phyloP scores from a whole-genome alignment of 176 grass and related monocot species.

The Musa schizocarpa region DNA sequence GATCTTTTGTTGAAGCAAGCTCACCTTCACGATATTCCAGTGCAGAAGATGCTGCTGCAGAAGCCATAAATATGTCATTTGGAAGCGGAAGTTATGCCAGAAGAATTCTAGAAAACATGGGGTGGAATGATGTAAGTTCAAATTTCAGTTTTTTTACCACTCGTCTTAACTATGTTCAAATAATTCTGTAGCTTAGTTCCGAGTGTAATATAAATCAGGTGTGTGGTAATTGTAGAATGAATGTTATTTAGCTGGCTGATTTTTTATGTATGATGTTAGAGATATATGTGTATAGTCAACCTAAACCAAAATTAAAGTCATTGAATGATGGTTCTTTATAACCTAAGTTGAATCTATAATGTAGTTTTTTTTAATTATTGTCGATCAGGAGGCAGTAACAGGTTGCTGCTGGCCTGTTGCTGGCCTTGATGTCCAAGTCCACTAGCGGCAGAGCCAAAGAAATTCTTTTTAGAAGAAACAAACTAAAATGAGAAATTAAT shows the following conservation, averaged over 20 bases:
- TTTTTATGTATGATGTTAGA: not conserved
- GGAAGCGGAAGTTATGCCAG: conserved; percentile 44
- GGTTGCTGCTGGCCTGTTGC: too few relatives aligned
- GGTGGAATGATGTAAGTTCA: conserved; percentile 67
- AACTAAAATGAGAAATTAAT: too few relatives aligned
- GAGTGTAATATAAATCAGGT: not conserved
- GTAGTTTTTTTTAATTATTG: not conserved
- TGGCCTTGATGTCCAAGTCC: too few relatives aligned
- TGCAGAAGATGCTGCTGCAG: conserved; percentile 33
- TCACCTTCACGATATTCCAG: conserved; percentile 29
- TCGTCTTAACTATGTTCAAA: not conserved
- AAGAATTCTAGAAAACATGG: conserved; percentile 93
- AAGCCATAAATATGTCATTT: conserved; percentile 41
- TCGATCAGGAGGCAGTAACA: too few relatives aligned
- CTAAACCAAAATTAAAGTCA: not conserved
- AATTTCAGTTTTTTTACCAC: conserved; percentile 5
- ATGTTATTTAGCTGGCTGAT: not conserved
- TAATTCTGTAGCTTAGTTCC: not conserved
- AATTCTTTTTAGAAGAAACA: too few relatives aligned
- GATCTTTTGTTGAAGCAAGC: conserved; percentile 23
- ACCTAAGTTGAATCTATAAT: not conserved
- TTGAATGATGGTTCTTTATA: not conserved
- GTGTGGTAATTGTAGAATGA: not conserved
- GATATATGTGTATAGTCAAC: not conserved
- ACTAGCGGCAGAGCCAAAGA: too few relatives aligned